Conservation (phyloP, 2,329 filamentous ascomycete species). For the Teratosphaeria epicoccoides region DNA sequence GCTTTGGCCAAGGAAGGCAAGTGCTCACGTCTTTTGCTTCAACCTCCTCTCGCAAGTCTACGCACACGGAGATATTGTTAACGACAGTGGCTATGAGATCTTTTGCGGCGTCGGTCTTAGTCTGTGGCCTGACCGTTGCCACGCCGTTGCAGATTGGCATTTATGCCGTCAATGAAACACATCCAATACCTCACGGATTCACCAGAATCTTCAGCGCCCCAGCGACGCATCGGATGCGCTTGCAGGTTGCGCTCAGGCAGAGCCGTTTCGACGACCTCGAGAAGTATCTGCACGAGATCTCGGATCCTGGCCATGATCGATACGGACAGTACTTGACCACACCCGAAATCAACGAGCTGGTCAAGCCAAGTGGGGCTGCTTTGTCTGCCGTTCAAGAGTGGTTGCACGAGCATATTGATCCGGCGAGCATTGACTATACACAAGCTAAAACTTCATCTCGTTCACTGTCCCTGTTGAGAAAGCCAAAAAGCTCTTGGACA, state of each 20-base stretch:
- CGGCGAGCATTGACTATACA: not conserved
- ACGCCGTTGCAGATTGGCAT: not conserved
- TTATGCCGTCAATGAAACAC: not conserved
- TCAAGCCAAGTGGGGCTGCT: slow-evolving; percentile 42
- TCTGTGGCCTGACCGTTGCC: not conserved
- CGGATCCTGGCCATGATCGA: slow-evolving; percentile 42
- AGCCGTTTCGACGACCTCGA: slow-evolving; percentile 29
- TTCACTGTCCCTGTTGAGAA: slow-evolving; percentile 1
- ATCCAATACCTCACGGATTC: not conserved
- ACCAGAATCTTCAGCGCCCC: not conserved
- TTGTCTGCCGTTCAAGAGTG: slow-evolving; percentile 30
- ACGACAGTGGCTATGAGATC: not conserved
- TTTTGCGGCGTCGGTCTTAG: not conserved
- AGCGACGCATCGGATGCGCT: not conserved
- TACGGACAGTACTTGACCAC: slow-evolving; percentile 44
- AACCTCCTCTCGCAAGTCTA: not conserved
- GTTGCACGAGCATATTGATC: not conserved
- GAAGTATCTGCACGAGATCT: slow-evolving; percentile 44
- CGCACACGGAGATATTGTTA: too few relatives aligned
- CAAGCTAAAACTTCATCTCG: not conserved
- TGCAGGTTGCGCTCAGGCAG: not conserved
- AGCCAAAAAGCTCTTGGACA: slow-evolving; percentile 1
- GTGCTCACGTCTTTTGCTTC: not conserved
- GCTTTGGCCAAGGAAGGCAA: not conserved
- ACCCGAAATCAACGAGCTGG: slow-evolving; percentile 41